phyloP scores from a whole-genome alignment of 306 rosid genomes.

The Corylus americana region DNA sequence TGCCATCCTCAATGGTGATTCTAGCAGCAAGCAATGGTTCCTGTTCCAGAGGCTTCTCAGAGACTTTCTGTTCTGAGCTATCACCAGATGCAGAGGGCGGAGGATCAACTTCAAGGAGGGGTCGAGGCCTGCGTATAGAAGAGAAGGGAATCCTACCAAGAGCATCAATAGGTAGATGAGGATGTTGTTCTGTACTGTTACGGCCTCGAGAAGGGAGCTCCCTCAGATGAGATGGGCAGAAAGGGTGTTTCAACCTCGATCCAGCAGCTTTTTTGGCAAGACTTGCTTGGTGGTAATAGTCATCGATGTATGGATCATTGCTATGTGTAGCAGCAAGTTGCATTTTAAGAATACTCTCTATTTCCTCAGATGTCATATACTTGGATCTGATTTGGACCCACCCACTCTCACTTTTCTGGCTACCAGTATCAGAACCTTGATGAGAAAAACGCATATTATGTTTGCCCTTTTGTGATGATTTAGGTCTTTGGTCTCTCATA shows the following conservation, averaged over 20 bases:
- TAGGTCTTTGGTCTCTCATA: constrained; percentile 47
- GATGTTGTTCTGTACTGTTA: constrained; percentile 42
- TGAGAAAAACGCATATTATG: constrained; percentile 44
- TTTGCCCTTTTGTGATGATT: constrained; percentile 47
- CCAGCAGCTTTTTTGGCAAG: constrained; percentile 44
- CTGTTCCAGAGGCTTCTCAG: constrained; percentile 56
- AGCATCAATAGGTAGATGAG: constrained; percentile 50
- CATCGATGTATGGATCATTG: constrained; percentile 54
- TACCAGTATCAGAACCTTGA: constrained; percentile 46
- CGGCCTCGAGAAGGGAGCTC: constrained; percentile 52
- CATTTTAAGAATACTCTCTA: constrained; percentile 61
- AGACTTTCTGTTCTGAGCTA: constrained; percentile 40
- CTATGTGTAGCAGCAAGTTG: constrained; percentile 57
- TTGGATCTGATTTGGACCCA: constrained; percentile 53
- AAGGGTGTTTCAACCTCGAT: constrained; percentile 45
- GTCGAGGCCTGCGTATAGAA: constrained; percentile 54
- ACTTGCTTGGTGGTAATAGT: constrained; percentile 57
- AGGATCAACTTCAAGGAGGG: constrained; percentile 52
- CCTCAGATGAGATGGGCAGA: constrained; percentile 55
- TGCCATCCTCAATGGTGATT: constrained; percentile 52
- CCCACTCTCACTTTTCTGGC: constrained; percentile 55
- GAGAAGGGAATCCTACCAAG: constrained; percentile 54
- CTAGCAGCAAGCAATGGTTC: constrained; percentile 59
- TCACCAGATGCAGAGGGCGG: constrained; percentile 38
- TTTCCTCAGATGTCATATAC: constrained; percentile 58